A percentile compares a stretch with the other conserved stretches of the same genome.
Conservation (phyloP, 805 yeast species). For the Candida parachauliodes region DNA sequence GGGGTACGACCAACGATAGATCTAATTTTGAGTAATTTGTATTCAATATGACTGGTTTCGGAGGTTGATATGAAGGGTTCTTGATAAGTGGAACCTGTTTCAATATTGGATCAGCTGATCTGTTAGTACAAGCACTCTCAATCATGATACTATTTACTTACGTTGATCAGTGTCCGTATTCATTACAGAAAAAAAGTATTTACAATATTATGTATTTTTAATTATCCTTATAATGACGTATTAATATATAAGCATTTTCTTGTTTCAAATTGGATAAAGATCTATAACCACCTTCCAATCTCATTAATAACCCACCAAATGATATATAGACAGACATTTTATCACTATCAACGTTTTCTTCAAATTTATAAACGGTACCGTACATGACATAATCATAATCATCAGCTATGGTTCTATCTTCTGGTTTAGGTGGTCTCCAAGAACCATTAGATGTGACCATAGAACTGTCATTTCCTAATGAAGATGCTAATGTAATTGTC, state of each 20-base stretch:
- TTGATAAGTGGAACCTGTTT: slow-evolving; percentile 54
- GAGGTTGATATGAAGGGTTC: slow-evolving; percentile 51
- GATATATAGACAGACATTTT: slow-evolving; percentile 86
- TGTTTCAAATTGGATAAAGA: slow-evolving; percentile 85
- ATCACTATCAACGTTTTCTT: slow-evolving; percentile 68
- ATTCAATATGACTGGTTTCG: slow-evolving; percentile 53
- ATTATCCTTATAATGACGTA: slow-evolving; percentile 61
- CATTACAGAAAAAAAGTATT: slow-evolving; percentile 10
- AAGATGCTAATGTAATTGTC: slow-evolving; percentile 81
- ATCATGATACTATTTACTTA: slow-evolving; percentile 11
- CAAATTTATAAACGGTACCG: slow-evolving; percentile 95
- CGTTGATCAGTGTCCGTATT: slow-evolving; percentile 24
- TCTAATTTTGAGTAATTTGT: slow-evolving; percentile 41
- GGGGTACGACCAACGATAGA: slow-evolving; percentile 37
- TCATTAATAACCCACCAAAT: slow-evolving; percentile 90
- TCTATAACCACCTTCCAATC: slow-evolving; percentile 93
- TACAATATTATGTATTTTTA: slow-evolving; percentile 7
- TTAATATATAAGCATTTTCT: slow-evolving; percentile 86
- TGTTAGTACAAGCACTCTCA: slow-evolving; percentile 10
- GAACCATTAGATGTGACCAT: slow-evolving; percentile 53
- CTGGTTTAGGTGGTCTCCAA: slow-evolving; percentile 82
- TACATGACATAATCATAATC: slow-evolving; percentile 98
- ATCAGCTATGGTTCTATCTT: slow-evolving; percentile 85
- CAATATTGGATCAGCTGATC: slow-evolving; percentile 43
- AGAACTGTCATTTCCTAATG: slow-evolving; percentile 50